Conservation (phyloP, 495 filamentous ascomycete genomes). For the Pyrenula aspistea region DNA sequence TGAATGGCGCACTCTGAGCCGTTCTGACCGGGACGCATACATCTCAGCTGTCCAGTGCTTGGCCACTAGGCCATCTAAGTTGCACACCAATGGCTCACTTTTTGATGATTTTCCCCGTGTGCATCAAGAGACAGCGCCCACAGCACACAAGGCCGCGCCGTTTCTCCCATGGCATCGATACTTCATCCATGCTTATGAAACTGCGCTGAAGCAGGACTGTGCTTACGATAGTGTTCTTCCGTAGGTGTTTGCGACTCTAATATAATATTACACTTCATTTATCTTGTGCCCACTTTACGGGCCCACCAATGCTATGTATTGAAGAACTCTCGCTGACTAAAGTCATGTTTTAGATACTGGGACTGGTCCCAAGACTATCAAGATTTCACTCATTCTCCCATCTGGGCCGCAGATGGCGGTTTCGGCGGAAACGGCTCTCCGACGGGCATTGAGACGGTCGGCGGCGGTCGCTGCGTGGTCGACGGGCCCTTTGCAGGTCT, state of each 20-base stretch:
- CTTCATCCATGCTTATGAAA: not conserved
- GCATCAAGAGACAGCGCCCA: not conserved
- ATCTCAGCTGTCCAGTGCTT: not conserved
- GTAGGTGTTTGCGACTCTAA: no score
- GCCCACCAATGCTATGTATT: not conserved
- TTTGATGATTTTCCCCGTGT: not conserved
- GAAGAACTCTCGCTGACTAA: no score
- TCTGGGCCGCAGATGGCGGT: not conserved
- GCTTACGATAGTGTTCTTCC: not conserved
- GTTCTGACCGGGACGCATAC: not conserved
- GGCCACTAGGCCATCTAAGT: not conserved
- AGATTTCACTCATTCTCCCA: not conserved
- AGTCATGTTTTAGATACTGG: not conserved
- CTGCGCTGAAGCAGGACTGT: not conserved
- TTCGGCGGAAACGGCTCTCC: not conserved
- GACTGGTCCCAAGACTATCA: not conserved
- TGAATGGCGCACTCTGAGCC: not conserved
- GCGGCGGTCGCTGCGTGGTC: conserved; percentile 7
- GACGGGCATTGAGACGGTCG: not conserved
- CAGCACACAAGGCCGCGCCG: not conserved
- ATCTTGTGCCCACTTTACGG: not conserved
- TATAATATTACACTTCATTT: no score
- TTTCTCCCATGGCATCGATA: not conserved
- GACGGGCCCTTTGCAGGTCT: conserved; percentile 11
- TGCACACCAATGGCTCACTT: not conserved